Percentiles rank a stretch among this genome's conserved stretches.
These are phyloP conservation scores for Penicillium simplicissimum DNA, from an alignment of 495 filamentous ascomycete genomes.

Conservation along the genomic window DNA sequence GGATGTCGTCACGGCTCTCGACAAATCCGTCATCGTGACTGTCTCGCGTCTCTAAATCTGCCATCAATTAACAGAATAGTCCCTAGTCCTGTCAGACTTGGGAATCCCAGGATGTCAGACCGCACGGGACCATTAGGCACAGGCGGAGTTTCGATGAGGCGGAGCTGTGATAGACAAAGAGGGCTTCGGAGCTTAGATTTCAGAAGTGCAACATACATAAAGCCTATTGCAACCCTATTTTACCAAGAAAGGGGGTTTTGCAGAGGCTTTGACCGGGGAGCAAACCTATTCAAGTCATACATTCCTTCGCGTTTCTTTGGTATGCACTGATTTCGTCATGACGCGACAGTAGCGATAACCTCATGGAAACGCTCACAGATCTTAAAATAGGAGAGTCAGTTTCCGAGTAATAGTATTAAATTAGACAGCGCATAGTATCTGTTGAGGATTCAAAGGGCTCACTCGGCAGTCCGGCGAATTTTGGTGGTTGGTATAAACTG, in stretches of 20 bases:
- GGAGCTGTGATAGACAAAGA: neutral
- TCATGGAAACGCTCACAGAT: neutral
- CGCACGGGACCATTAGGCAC: conserved; percentile 12
- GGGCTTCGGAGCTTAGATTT: neutral
- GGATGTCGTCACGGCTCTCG: conserved; percentile 26
- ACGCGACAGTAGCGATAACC: neutral
- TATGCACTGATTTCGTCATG: neutral
- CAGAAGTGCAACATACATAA: neutral
- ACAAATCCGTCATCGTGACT: conserved; percentile 14
- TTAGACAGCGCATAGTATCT: too few species aligned
- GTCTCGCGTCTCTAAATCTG: conserved; percentile 14
- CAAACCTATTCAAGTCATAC: neutral
- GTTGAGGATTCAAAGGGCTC: neutral
- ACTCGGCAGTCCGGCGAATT: neutral
- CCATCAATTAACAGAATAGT: conserved; percentile 12
- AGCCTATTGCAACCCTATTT: conserved; percentile 2
- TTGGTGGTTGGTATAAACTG: neutral
- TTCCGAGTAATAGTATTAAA: too few species aligned
- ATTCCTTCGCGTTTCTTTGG: conserved; percentile 6
- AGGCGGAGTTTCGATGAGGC: neutral
- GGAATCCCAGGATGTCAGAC: neutral
- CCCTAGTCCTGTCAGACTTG: conserved; percentile 13
- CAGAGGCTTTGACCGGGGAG: neutral
- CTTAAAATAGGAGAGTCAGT: neutral
- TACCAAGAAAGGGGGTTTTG: conserved; percentile 1